Base-by-base conservation (phyloP, 2,329 filamentous ascomycete species). In the Aciculosporium take region DNA sequence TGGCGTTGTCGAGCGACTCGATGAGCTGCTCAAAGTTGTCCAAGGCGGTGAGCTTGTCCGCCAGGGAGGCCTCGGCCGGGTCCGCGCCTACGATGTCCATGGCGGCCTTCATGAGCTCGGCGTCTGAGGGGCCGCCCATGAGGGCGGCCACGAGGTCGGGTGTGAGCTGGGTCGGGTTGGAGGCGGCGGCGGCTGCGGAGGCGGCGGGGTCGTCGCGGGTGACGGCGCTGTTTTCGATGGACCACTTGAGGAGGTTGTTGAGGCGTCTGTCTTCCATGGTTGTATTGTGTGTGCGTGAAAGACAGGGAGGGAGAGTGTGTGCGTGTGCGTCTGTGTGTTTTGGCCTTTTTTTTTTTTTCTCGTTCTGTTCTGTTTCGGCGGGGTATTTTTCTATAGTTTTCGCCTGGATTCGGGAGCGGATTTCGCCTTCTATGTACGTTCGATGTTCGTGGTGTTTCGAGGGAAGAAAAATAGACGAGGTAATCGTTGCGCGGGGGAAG, bases 21-120 rank as follows among this genome's bases (percentile, higher is more conserved):
- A 95, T 81, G 45, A 94, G 69, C 61, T 94, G 85, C 66, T 94
- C 88, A 48, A 95, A 82, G 65, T 95, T 94, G 72, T 94, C 88
- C 62, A 94, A 93, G 29, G 88, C 88, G 44, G 79, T 74, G 41
- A 93, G 64, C 60, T 84, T 86, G 62, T 85, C 76, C 33, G 86
- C 81, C 38, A 89, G 69, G 4, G 75, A 72, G 42, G 81, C 66
- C 43, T 81, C 71, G 7, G 76, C 65, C 51, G 74, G 69, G 1
- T 65, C 49, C 15, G 77, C 76, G 8, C 69, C 72, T 55, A 95
- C 81, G 43, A 83, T 76, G 23, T 72, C 71, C 78, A 98, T 94
- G 48, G 83, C 72, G 40, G 81, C 76, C 53, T 76, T 77, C 91
- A 98, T 96, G 40, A 93, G 74, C 46, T 96, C 86, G 18, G 91